phyloP scores from a whole-genome alignment of 495 filamentous ascomycete species.

The Xylaria bambusicola region DNA sequence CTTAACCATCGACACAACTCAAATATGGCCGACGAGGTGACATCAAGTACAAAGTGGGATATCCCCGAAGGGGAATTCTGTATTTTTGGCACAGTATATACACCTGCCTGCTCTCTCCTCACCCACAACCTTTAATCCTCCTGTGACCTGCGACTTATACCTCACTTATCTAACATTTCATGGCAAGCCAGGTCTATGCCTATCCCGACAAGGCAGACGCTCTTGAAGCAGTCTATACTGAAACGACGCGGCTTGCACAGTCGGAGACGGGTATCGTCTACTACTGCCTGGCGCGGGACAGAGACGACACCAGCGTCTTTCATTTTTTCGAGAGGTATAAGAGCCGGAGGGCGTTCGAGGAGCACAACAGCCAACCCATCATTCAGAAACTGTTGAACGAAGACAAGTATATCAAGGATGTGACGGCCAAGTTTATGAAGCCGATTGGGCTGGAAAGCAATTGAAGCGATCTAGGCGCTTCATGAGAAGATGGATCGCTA shows the following conservation, averaged over 20 bases:
- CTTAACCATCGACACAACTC: too few species aligned
- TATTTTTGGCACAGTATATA: slow-evolving; percentile 33
- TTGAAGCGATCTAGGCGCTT: too few species aligned
- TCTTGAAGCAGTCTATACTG: slow-evolving; percentile 36
- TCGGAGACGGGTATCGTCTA: slow-evolving; percentile 38
- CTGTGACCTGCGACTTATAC: too few species aligned
- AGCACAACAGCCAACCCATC: slow-evolving; percentile 36
- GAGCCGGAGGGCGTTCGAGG: slow-evolving; percentile 32
- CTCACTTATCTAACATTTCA: neutral
- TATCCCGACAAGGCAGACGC: slow-evolving; percentile 39
- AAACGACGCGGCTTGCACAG: slow-evolving; percentile 34
- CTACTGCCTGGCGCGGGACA: slow-evolving; percentile 36
- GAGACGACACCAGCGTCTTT: slow-evolving; percentile 32
- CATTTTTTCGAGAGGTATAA: slow-evolving; percentile 42
- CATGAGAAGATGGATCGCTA: too few species aligned
- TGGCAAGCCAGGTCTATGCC: slow-evolving; percentile 29
- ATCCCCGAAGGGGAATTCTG: slow-evolving; percentile 33
- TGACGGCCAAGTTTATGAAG: slow-evolving; percentile 34
- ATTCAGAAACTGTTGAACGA: slow-evolving; percentile 34
- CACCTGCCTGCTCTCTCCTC: too few species aligned
- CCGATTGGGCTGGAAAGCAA: neutral
- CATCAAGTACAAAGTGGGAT: slow-evolving; percentile 4
- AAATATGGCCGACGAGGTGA: neutral
- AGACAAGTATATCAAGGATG: slow-evolving; percentile 30
- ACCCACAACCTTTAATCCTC: too few species aligned